Conservation (phyloP, 306 rosid genomes). For the Alnus glutinosa region DNA sequence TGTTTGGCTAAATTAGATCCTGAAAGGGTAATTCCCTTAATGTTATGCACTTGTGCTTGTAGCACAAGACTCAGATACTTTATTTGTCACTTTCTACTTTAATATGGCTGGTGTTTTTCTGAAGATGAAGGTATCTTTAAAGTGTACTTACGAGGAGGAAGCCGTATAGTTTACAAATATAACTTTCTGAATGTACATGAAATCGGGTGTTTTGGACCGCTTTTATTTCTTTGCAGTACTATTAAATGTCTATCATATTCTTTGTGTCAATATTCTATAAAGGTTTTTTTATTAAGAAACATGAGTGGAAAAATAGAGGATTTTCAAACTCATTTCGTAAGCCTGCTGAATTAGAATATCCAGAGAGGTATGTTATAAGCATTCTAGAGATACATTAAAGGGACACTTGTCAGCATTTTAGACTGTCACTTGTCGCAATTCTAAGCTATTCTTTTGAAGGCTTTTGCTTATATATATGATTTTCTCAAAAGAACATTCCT, state of each 20-base stretch:
- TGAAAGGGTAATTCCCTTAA: background rate
- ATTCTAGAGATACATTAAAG: too few species aligned
- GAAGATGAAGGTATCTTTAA: background rate
- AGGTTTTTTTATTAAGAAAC: background rate
- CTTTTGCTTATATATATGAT: too few species aligned
- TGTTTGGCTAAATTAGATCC: background rate
- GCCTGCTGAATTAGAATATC: too few species aligned
- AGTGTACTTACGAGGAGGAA: background rate
- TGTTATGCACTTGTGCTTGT: background rate
- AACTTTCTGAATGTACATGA: too few species aligned
- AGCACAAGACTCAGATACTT: background rate
- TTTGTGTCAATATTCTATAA: background rate
- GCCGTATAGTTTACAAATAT: background rate
- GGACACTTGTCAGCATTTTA: too few species aligned
- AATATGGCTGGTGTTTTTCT: background rate
- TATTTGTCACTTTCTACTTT: background rate
- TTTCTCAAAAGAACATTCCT: too few species aligned
- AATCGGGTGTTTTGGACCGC: too few species aligned
- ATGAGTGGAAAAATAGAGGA: background rate
- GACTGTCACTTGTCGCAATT: too few species aligned
- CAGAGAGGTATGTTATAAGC: too few species aligned
- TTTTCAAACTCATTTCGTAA: background rate
- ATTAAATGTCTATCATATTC: background rate
- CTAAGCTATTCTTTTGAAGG: too few species aligned
- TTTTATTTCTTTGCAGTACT: background rate